Base-by-base conservation (phyloP, 345 rosid genomes). In the Rhodamnia rubescens region DNA sequence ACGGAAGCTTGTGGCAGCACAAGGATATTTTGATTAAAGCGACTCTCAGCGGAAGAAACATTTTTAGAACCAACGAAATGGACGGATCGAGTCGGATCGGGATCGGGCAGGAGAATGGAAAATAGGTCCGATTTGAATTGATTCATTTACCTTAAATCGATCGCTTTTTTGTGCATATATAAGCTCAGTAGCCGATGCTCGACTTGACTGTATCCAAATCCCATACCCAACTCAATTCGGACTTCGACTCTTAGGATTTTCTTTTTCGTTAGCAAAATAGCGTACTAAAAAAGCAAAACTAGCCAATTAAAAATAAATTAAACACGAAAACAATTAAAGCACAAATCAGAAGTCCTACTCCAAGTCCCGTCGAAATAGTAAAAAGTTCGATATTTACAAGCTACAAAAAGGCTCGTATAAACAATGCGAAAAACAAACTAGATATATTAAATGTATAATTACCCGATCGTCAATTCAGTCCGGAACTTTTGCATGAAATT, bases 401-500 rank as follows among this genome's bases (percentile, higher is more conserved):
- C 21, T 21, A 61, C 29, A 42, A 36, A 27, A 61, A 61, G 40
- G 40, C 40, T 61, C 40, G 29, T 61, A 27, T 15, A 27, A n/a
- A 59, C 12, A 8, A 9, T 3, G 8, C 27, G 74, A 14, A 61
- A 29, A 29, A 14, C 36, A 40, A 61, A 61, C 74, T 61, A 7
- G 21, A 20, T 61, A 15, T 14, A 27, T 29, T 61, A 21, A 61
- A 61, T 6, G 1, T 61, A 29, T 0, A 29, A 21, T 40, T 29
- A 61, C 74, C 27, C 40, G 36, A 61, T 61, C 2, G 2, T 58
- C 7, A 58, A 58, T 26, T 58, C 1, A 58, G 11, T 58, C 4
- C 1, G 5, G 0, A n/a, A 58, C 0, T 2, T 58, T 58, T 1
- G 1, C 4, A 10, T 0, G 69, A 3, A 58, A 58, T 0, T 26